Percentiles rank a stretch among this genome's conserved stretches.
phyloP scores from a whole-genome alignment of 352 stramenopile species.

The Phytophthora chlamydospora region DNA sequence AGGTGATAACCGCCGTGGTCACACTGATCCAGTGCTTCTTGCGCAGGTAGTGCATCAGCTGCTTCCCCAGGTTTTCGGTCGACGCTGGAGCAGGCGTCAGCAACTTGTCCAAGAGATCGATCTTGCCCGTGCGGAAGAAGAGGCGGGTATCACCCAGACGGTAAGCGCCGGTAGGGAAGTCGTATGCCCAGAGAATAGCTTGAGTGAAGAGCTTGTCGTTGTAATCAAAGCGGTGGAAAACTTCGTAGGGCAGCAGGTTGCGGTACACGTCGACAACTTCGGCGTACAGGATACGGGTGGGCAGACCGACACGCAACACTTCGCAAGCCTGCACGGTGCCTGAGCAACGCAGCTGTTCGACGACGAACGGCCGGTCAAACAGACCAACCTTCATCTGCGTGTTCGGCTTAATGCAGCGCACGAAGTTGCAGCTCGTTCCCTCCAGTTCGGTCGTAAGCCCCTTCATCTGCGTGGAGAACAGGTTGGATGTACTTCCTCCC shows the following conservation, averaged over 20 bases:
- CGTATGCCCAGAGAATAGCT: constrained; percentile 78
- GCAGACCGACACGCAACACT: constrained; percentile 80
- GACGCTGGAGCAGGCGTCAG: constrained; percentile 55
- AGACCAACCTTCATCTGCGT: constrained; percentile 90
- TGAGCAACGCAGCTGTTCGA: constrained; percentile 76
- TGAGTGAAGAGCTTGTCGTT: constrained; percentile 90
- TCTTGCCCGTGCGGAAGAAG: constrained; percentile 90
- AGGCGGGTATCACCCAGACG: constrained; percentile 78
- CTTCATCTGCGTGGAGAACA: constrained; percentile 88
- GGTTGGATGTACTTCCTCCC: constrained; percentile 67
- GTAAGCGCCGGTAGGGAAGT: constrained; percentile 80
- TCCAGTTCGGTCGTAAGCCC: constrained; percentile 83
- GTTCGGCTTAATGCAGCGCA: constrained; percentile 97
- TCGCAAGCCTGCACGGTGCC: constrained; percentile 82
- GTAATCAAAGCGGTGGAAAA: constrained; percentile 76
- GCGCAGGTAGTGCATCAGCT: constrained; percentile 66
- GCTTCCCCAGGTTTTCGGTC: constrained; percentile 33
- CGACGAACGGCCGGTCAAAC: constrained; percentile 80
- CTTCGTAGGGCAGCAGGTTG: constrained; percentile 60
- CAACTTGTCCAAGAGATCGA: constrained; percentile 81
- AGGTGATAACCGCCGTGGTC: constrained; percentile 71
- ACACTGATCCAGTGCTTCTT: constrained; percentile 85
- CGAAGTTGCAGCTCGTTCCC: constrained; percentile 92
- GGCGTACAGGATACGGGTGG: constrained; percentile 85
- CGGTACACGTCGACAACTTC: constrained; percentile 88